A percentile compares a stretch with the other conserved stretches of the same genome.
Evolutionary conservation across 208 protist species (phyloP).

Genomic region (Lotmaria passim): DNA sequence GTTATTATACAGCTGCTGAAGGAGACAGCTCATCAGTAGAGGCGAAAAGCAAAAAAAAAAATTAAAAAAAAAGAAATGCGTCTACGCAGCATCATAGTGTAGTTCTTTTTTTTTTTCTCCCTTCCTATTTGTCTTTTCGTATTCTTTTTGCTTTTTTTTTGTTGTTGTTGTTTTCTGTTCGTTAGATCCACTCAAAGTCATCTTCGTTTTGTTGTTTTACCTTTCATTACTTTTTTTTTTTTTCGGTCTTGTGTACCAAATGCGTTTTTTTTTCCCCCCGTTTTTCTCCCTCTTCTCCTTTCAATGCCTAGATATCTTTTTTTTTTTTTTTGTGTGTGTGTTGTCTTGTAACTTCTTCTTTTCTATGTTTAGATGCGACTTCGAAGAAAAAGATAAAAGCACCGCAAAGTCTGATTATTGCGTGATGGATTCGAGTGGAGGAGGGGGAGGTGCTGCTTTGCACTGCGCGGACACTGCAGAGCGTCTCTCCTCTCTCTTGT

Average conservation of each 20-base stretch:
- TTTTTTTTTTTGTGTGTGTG: slow-evolving; percentile 13
- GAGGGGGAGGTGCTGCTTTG: not conserved
- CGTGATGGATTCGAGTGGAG: not conserved
- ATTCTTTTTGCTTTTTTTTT: slow-evolving; percentile 18
- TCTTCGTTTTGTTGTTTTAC: not conserved
- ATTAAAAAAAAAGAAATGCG: not conserved
- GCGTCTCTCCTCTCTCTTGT: too few relatives aligned
- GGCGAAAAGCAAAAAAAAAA: not conserved
- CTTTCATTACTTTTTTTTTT: slow-evolving; percentile 7
- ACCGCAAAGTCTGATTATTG: not conserved
- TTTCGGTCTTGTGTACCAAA: not conserved
- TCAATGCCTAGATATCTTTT: not conserved
- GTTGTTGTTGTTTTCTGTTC: not conserved
- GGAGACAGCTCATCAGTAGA: slow-evolving; percentile 2
- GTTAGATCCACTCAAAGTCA: not conserved
- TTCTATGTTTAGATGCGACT: too few relatives aligned
- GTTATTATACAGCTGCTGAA: slow-evolving; percentile 23
- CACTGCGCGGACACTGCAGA: too few relatives aligned
- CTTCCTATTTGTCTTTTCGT: slow-evolving; percentile 6
- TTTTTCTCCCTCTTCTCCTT: slow-evolving; percentile 11
- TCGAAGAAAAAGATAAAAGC: too few relatives aligned
- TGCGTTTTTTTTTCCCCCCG: too few relatives aligned
- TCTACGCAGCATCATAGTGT: too few relatives aligned
- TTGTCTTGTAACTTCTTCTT: slow-evolving; percentile 5
- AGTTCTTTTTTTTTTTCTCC: too few relatives aligned